Evolutionary conservation across 129 eudicot genomes (phyloP).

Genomic region (Helichrysum umbraculigerum): DNA sequence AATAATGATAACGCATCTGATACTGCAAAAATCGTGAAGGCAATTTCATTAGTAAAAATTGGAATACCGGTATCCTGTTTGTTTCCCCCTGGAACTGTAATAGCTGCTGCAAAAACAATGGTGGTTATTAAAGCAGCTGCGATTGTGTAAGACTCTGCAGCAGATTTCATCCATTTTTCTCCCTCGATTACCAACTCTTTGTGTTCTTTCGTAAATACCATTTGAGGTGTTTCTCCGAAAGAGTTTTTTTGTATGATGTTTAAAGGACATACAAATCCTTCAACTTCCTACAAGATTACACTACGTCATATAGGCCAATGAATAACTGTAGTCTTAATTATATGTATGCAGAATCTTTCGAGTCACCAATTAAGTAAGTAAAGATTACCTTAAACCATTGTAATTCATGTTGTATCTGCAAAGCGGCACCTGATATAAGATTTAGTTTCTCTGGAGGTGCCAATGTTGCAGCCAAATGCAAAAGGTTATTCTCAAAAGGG

Average conservation of each 20-base stretch:
- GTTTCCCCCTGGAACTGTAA: constrained; percentile 37
- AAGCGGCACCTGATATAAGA: background rate
- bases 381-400: background rate
- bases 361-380: background rate
- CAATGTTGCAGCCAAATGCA: background rate
- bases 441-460: background rate
- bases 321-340: no score
- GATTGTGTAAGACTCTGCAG: constrained; percentile 27
- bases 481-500: background rate
- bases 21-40: background rate
- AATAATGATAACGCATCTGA: constrained; percentile 14
- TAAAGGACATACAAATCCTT: background rate
- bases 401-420: background rate
- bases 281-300: constrained; percentile 2
- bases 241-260: constrained; percentile 3
- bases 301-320: background rate
- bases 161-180: constrained; percentile 35
- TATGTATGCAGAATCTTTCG: background rate
- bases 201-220: constrained; percentile 25
- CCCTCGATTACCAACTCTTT: constrained; percentile 26
- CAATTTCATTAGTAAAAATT: background rate
- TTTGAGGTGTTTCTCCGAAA: constrained; percentile 4
- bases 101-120: constrained; percentile 30
- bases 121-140: constrained; percentile 31
- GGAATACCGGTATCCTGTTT: background rate